These are phyloP conservation scores for Agrostemma githago DNA, from an alignment of 148 eudicot species.

Conservation along the genomic window DNA sequence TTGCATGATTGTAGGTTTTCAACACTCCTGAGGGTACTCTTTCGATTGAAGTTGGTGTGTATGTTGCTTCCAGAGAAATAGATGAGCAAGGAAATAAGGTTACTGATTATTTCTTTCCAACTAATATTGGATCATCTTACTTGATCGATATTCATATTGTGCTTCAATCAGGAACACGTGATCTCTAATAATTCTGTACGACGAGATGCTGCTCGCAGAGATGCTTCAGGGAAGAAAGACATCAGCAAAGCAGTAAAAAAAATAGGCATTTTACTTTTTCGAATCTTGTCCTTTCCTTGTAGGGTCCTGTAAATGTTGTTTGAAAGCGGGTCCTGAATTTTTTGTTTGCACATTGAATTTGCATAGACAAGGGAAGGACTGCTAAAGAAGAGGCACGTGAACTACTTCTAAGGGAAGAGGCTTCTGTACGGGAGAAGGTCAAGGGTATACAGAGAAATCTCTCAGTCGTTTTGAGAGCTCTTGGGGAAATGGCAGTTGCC, in stretches of 20 bases:
- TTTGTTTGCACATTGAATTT: slow-evolving; percentile 16
- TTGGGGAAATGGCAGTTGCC: slow-evolving; percentile 82
- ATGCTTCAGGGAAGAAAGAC: slow-evolving; percentile 61
- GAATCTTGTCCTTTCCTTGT: background rate
- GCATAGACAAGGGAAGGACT: slow-evolving; percentile 78
- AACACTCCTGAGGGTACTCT: slow-evolving; percentile 91
- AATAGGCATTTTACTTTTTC: slow-evolving; percentile 39
- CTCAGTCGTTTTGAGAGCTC: slow-evolving; percentile 62
- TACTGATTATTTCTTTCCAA: slow-evolving; percentile 12
- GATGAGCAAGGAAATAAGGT: slow-evolving; percentile 55
- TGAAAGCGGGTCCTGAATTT: slow-evolving; percentile 3
- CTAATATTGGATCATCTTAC: background rate
- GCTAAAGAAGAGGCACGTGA: slow-evolving; percentile 99
- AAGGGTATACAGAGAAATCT: slow-evolving; percentile 60
- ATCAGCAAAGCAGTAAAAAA: slow-evolving; percentile 54
- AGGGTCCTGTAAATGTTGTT: background rate
- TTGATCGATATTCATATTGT: slow-evolving; percentile 7
- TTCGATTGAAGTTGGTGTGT: slow-evolving; percentile 89
- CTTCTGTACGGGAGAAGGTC: slow-evolving; percentile 59
- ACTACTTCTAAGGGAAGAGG: slow-evolving; percentile 75
- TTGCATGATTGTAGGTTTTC: slow-evolving; percentile 50
- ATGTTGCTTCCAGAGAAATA: slow-evolving; percentile 55
- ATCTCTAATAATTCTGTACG: slow-evolving; percentile 54
- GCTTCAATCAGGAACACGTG: slow-evolving; percentile 48
- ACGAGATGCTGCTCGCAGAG: slow-evolving; percentile 48